Evolutionary conservation across 768 basidiomycete species (phyloP).

Genomic region (Mycena alexandri): DNA sequence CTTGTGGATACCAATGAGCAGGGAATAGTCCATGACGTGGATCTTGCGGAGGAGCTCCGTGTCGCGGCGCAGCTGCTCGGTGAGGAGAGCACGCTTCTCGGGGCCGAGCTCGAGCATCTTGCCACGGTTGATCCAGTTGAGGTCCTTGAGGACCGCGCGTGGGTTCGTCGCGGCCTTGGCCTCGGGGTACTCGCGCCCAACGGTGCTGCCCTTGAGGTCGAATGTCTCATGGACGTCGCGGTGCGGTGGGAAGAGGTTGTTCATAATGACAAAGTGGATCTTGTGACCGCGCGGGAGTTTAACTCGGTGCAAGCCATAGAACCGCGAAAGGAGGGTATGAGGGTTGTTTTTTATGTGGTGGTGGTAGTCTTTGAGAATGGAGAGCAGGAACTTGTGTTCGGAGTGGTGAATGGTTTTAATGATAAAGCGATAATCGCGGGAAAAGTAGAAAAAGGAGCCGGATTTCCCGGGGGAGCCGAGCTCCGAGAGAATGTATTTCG

Average conservation of each 20-base stretch:
- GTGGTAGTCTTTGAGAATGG: slow-evolving; percentile 87
- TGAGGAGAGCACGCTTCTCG: slow-evolving; percentile 91
- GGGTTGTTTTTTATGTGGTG: slow-evolving; percentile 90
- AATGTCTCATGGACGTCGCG: slow-evolving; percentile 98
- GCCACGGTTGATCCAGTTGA: slow-evolving; percentile 92
- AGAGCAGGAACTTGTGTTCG: slow-evolving; percentile 94
- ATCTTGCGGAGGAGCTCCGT: slow-evolving; percentile 85
- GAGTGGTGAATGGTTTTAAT: slow-evolving; percentile 98
- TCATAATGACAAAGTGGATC: slow-evolving; percentile 99
- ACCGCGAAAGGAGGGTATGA: slow-evolving; percentile 92
- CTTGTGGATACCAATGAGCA: slow-evolving; percentile 95
- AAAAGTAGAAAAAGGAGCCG: slow-evolving; percentile 99
- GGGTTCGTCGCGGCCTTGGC: slow-evolving; percentile 85
- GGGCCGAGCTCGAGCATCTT: slow-evolving; percentile 92
- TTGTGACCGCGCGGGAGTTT: slow-evolving; percentile 94
- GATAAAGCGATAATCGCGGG: slow-evolving; percentile 98
- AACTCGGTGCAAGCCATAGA: slow-evolving; percentile 97
- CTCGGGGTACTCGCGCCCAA: slow-evolving; percentile 90
- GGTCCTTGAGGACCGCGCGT: slow-evolving; percentile 91
- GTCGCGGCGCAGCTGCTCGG: slow-evolving; percentile 92
- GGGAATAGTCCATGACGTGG: slow-evolving; percentile 96
- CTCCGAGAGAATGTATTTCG: slow-evolving; percentile 98
- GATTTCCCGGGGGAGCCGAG: slow-evolving; percentile 98
- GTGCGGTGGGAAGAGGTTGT: slow-evolving; percentile 98
- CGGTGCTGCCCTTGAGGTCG: slow-evolving; percentile 95